Percentiles rank a stretch among this genome's conserved stretches.
These are phyloP conservation scores for Debaryomyces castellii DNA, from an alignment of 805 yeast species.

Conservation along the genomic window DNA sequence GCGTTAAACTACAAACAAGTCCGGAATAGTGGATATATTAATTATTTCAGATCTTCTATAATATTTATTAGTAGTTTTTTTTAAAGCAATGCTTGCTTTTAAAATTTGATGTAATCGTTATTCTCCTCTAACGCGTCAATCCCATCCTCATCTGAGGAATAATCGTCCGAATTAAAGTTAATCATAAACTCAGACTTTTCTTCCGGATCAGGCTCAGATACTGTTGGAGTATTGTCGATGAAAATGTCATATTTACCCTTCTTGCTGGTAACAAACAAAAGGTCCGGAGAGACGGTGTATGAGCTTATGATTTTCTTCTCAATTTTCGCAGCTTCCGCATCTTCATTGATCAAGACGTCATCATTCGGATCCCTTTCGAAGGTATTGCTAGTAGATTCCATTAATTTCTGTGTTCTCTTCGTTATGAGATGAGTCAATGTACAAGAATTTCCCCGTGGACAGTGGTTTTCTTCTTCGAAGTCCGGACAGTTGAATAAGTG, in stretches of 20 bases:
- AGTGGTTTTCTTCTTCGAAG: slow-evolving; percentile 56
- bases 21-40: background rate
- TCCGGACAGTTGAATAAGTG: slow-evolving; percentile 74
- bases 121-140: slow-evolving; percentile 20
- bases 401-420: slow-evolving; percentile 23
- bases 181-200: background rate
- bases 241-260: slow-evolving; percentile 24
- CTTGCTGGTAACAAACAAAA: slow-evolving; percentile 17
- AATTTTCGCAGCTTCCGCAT: slow-evolving; percentile 8
- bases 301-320: slow-evolving; percentile 23
- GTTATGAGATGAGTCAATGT: slow-evolving; percentile 47
- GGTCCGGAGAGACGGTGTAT: slow-evolving; percentile 32
- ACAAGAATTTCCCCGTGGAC: slow-evolving; percentile 55
- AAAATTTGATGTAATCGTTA: slow-evolving; percentile 21
- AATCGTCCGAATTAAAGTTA: background rate
- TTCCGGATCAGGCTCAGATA: background rate
- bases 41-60: background rate
- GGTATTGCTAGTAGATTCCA: slow-evolving; percentile 16
- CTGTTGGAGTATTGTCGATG: slow-evolving; percentile 15
- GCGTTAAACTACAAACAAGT: too few species aligned
- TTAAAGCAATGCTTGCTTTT: slow-evolving; percentile 3
- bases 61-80: background rate
- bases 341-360: slow-evolving; percentile 19
- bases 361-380: slow-evolving; percentile 12
- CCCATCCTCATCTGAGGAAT: background rate